phyloP scores from a whole-genome alignment of 495 filamentous ascomycete genomes.

The Bacidia gigantensis region DNA sequence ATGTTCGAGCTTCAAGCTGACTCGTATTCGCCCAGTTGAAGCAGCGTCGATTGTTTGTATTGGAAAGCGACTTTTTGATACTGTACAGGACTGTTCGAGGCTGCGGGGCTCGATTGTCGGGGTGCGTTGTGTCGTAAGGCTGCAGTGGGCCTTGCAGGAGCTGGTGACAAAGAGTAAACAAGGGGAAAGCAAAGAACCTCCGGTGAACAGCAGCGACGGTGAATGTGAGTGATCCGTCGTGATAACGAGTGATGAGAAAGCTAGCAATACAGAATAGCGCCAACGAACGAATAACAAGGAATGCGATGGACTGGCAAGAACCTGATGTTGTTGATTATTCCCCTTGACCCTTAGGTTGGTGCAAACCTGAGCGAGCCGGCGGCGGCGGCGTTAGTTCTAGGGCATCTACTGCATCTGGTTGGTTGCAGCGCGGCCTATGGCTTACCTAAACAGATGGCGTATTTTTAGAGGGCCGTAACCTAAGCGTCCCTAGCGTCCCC shows the following conservation, averaged over 20 bases:
- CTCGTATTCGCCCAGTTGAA: neutral
- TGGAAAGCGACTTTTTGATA: neutral
- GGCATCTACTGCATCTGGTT: too few species aligned
- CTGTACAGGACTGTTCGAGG: neutral
- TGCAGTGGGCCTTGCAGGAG: neutral
- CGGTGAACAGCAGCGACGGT: neutral
- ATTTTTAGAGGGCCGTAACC: too few species aligned
- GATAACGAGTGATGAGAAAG: neutral
- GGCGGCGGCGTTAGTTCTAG: too few species aligned
- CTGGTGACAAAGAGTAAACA: conserved; percentile 1
- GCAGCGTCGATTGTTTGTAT: neutral
- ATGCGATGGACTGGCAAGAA: neutral
- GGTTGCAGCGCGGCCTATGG: too few species aligned
- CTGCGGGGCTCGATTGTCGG: neutral
- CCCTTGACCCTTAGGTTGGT: too few species aligned
- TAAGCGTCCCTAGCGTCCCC: too few species aligned
- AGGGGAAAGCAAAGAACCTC: neutral
- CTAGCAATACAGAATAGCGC: neutral
- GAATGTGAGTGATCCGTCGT: neutral
- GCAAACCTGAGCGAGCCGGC: neutral
- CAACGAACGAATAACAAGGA: neutral
- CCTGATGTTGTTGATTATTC: neutral
- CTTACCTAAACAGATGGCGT: too few species aligned
- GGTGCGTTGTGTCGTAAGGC: neutral
- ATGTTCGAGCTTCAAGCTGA: neutral